Conservation (phyloP, 2,329 filamentous ascomycete species). For the Calonectria pseudoturangicola region DNA sequence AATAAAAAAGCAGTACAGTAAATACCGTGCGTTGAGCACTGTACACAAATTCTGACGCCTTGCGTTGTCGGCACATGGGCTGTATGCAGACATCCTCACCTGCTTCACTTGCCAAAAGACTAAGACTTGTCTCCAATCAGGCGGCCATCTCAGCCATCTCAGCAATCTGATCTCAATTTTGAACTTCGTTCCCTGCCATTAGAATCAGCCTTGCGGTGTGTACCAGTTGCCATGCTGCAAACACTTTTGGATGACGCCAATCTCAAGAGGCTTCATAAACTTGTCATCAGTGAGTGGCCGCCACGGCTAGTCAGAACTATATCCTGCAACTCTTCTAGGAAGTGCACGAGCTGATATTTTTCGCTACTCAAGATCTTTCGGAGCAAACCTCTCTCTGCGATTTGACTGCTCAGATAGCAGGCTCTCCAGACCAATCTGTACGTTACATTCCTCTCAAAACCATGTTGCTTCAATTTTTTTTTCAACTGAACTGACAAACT, state of each 20-base stretch:
- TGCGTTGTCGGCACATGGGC: no score
- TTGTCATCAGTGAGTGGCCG: background rate
- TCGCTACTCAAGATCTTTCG: background rate
- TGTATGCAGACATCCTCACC: background rate
- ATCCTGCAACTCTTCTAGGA: background rate
- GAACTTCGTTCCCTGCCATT: background rate
- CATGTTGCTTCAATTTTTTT: background rate
- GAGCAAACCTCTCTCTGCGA: slow-evolving; percentile 7
- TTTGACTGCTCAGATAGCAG: slow-evolving; percentile 3
- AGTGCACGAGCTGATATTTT: slow-evolving; percentile 11
- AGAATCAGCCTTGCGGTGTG: background rate
- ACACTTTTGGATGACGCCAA: slow-evolving; percentile 43
- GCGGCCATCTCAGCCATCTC: background rate
- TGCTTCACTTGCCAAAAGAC: no score
- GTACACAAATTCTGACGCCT: background rate
- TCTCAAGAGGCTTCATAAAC: slow-evolving; percentile 30
- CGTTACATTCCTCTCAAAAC: background rate
- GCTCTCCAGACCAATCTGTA: background rate
- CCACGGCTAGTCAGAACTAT: background rate
- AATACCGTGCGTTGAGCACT: background rate
- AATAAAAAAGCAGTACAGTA: no score
- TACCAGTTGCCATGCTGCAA: slow-evolving; percentile 19
- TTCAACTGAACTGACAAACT: slow-evolving; percentile 24
- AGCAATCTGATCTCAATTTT: no score
- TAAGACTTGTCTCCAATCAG: no score